These are phyloP conservation scores for Fusarium proliferatum DNA, from an alignment of 2,329 filamentous ascomycete genomes.

Conservation along the genomic window DNA sequence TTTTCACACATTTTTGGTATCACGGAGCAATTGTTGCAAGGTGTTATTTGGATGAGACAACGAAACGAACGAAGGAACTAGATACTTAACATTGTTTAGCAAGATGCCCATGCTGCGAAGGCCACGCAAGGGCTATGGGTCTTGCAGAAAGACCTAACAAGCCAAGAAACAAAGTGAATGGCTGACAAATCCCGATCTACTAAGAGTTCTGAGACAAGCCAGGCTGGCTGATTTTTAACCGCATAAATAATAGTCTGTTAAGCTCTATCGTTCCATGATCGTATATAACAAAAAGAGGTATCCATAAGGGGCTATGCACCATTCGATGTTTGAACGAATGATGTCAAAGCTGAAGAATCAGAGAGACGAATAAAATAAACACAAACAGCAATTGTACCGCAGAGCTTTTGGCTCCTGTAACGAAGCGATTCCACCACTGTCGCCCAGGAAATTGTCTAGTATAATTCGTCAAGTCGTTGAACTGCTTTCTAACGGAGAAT, in stretches of 20 bases:
- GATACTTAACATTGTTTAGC: background rate
- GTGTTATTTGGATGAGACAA: background rate
- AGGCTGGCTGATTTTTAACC: background rate
- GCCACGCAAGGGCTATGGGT: background rate
- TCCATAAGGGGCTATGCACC: slow-evolving; percentile 37
- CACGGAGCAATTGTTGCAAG: background rate
- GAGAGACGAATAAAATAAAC: slow-evolving; percentile 24
- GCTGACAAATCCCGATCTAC: background rate
- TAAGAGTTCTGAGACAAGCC: background rate
- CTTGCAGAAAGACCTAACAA: background rate
- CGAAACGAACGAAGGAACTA: background rate
- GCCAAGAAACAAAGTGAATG: background rate
- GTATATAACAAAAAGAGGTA: slow-evolving; percentile 42
- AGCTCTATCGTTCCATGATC: slow-evolving; percentile 35
- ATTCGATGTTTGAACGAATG: slow-evolving; percentile 6
- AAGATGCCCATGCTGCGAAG: background rate
- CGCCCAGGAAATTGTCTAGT: slow-evolving; percentile 34
- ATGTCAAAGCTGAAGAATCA: slow-evolving; percentile 22
- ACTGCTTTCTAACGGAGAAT: slow-evolving; percentile 9
- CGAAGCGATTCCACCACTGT: slow-evolving; percentile 19
- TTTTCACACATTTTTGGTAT: background rate
- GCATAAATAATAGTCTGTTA: slow-evolving; percentile 19
- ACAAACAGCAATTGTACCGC: slow-evolving; percentile 21
- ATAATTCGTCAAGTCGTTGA: slow-evolving; percentile 44
- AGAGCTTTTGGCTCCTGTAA: slow-evolving; percentile 27